Conservation (phyloP, 2,329 filamentous ascomycete species). For the Exophiala xenobiotica region DNA sequence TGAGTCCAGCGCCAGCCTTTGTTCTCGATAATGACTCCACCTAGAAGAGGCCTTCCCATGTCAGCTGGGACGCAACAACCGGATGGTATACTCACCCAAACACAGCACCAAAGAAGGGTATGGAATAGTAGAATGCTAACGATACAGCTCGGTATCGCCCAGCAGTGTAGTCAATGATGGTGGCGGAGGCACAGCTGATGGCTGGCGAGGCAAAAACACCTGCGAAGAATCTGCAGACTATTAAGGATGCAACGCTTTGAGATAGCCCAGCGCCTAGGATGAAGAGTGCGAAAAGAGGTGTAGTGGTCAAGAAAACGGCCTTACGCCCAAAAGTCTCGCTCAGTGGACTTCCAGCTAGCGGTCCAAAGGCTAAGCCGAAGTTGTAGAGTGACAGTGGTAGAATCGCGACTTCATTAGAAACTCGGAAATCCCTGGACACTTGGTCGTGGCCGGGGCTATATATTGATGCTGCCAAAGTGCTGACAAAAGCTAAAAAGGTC, state of each 20-base stretch:
- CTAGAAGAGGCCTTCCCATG: slow-evolving; percentile 31
- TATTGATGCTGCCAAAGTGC: slow-evolving; percentile 31
- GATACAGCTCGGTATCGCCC: slow-evolving; percentile 23
- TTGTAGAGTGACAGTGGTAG: slow-evolving; percentile 39
- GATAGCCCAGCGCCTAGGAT: slow-evolving; percentile 29
- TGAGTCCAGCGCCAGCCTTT: slow-evolving; percentile 42
- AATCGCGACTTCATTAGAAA: slow-evolving; percentile 33
- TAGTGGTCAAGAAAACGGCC: slow-evolving; percentile 37
- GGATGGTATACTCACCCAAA: slow-evolving; percentile 19
- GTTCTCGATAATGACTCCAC: slow-evolving; percentile 64
- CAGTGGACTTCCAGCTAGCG: slow-evolving; percentile 38
- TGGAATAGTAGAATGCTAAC: slow-evolving; percentile 28
- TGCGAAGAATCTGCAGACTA: slow-evolving; percentile 32
- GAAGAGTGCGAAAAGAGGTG: slow-evolving; percentile 39
- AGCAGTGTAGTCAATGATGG: slow-evolving; percentile 31
- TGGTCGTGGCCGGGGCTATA: slow-evolving; percentile 48
- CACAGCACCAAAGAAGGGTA: slow-evolving; percentile 28
- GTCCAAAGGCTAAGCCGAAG: slow-evolving; percentile 39
- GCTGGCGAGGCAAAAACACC: slow-evolving; percentile 31
- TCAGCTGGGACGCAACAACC: not conserved
- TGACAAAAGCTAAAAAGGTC: slow-evolving; percentile 26
- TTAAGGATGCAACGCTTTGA: slow-evolving; percentile 23
- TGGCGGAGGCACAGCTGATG: slow-evolving; percentile 32
- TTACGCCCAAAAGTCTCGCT: slow-evolving; percentile 40
- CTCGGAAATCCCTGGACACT: slow-evolving; percentile 47